phyloP scores from a whole-genome alignment of 1,139 yeast genomes.

The Yamadazyma epiphylla region DNA sequence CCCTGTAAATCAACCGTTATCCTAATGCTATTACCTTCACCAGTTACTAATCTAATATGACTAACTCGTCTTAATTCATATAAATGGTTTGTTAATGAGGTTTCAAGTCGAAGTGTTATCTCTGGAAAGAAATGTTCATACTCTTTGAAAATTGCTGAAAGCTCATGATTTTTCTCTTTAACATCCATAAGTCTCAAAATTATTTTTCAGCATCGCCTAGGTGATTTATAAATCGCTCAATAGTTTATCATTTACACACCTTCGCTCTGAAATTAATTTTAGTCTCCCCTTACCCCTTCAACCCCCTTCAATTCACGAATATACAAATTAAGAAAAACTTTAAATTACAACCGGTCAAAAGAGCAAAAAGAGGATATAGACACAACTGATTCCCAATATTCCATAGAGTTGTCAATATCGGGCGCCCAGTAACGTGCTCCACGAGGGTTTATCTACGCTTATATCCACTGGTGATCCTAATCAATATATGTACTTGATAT shows the following conservation, averaged over 20 bases:
- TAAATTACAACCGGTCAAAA: not conserved
- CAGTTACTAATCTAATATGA: slow-evolving; percentile 15
- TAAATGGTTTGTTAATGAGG: not conserved
- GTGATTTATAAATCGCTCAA: no score
- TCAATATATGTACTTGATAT: slow-evolving; percentile 9
- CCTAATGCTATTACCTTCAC: slow-evolving; percentile 17
- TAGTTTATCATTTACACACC: no score
- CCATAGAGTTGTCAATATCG: slow-evolving; percentile 46
- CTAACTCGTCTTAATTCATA: not conserved
- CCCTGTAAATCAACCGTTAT: slow-evolving; percentile 31
- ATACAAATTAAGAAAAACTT: no score
- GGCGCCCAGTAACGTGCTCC: slow-evolving; percentile 62
- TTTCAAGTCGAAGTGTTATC: not conserved
- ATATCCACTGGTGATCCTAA: slow-evolving; percentile 23
- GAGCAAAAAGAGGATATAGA: slow-evolving; percentile 5
- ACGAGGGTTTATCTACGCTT: slow-evolving; percentile 42
- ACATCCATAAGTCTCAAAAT: no score
- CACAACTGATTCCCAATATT: slow-evolving; percentile 57
- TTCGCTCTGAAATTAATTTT: no score
- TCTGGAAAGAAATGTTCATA: slow-evolving; percentile 24
- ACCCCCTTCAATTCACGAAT: no score
- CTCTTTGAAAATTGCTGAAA: slow-evolving; percentile 21
- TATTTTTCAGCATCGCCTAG: no score
- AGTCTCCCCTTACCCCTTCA: no score
- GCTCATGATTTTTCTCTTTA: slow-evolving; percentile 18